Evolutionary conservation across 2,329 filamentous ascomycete genomes (phyloP).

Genomic region (Pseudopithomyces chartarum): DNA sequence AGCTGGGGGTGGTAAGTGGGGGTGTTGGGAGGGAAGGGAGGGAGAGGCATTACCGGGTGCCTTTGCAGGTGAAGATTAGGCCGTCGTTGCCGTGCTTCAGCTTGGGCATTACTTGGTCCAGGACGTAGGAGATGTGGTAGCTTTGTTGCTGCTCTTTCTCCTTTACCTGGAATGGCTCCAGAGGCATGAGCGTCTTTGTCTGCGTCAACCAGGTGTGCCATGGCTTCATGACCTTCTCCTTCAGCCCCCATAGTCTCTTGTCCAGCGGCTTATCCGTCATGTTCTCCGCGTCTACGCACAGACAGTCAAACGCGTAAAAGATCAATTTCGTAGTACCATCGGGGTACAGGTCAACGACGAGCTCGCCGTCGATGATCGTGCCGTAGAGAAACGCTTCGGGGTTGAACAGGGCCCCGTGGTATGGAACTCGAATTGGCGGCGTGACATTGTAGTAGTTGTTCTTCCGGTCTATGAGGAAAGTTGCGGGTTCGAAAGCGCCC

Average conservation of each 20-base stretch:
- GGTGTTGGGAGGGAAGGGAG: not conserved
- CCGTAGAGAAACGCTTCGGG: slow-evolving; percentile 70
- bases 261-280: slow-evolving; percentile 81
- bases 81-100: slow-evolving; percentile 95
- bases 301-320: slow-evolving; percentile 92
- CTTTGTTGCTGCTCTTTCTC: slow-evolving; percentile 89
- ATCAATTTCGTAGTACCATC: slow-evolving; percentile 70
- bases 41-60: slow-evolving; percentile 57
- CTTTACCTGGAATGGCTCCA: slow-evolving; percentile 79
- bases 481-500: slow-evolving; percentile 51
- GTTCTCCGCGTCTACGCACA: slow-evolving; percentile 77
- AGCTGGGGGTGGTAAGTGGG: slow-evolving; percentile 46
- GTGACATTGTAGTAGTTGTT: slow-evolving; percentile 94
- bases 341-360: slow-evolving; percentile 78
- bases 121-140: slow-evolving; percentile 80
- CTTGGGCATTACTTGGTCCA: slow-evolving; percentile 79
- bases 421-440: slow-evolving; percentile 77
- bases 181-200: slow-evolving; percentile 57
- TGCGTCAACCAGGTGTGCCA: slow-evolving; percentile 64
- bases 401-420: slow-evolving; percentile 62
- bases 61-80: slow-evolving; percentile 94
- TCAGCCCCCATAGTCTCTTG: slow-evolving; percentile 87
- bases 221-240: slow-evolving; percentile 74
- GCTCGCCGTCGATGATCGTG: slow-evolving; percentile 89
- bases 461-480: slow-evolving; percentile 95